Base-by-base conservation (phyloP, 1,139 yeast species). In the Pichia sp. region DNA sequence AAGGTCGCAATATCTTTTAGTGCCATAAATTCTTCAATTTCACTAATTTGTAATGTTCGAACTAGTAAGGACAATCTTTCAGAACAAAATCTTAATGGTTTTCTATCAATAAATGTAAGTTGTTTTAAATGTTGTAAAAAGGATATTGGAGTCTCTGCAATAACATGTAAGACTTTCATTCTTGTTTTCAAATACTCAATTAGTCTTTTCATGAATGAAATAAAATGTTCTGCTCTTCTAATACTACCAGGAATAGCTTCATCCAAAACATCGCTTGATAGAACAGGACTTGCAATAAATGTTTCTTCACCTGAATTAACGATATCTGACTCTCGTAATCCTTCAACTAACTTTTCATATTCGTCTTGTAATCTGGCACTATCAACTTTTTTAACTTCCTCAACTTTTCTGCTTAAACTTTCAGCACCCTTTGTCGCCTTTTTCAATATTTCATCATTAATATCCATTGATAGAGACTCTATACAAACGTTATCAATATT, bases 241-340 rank as follows among this genome's bases (percentile, higher is more conserved):
- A 92, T 92, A 60, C 94, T 90, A 8, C 99, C 99, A 0, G 99
- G 99, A 8, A 92, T 82, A 0, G 98, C 97, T 62, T 92, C 98
- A 43, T 82, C 84, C 43, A 92, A 69, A 39, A 92, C 69, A 66
- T 92, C 98, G 45, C 80, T 80, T 0, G 97, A 89, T 45, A 92
- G 69, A 0, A 83, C 86, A 0, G 98, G 98, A 49, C 87, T 88
- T 39, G 92, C 80, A 80, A 90, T 83, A 63, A 89, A 86, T 32
- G 81, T 69, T 59, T 88, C 95, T 46, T 81, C 85, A 9, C 48
- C 51, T 53, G 85, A 67, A 36, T 58, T 55, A 4, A 81, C 84
- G 2, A 79, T 72, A 56, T 86, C 95, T 0, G 89, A 79, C 47
- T 84, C 90, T 60, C 90, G 72, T 40, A 92, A 71, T 0, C 98